These are phyloP conservation scores for Saccharomycopsis phalli DNA, from an alignment of 1,139 yeast species.

Conservation along the genomic window DNA sequence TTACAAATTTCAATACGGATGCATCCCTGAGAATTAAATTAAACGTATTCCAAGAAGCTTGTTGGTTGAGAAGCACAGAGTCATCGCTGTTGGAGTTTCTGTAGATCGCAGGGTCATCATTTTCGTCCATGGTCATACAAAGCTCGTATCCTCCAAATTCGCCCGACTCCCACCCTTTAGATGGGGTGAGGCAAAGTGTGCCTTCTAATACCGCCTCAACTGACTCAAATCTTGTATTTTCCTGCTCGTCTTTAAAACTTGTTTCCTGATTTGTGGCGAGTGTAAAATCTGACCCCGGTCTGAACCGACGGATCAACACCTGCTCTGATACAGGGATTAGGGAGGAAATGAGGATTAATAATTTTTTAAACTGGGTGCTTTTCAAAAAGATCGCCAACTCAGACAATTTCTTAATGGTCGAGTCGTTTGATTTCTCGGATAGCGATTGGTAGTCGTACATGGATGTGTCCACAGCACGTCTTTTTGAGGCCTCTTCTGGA, in stretches of 20 bases:
- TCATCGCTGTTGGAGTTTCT: slow-evolving; percentile 45
- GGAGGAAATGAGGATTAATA: slow-evolving; percentile 60
- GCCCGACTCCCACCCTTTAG: slow-evolving; percentile 76
- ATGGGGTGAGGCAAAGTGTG: slow-evolving; percentile 70
- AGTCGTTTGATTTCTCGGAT: slow-evolving; percentile 22
- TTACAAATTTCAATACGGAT: slow-evolving; percentile 78
- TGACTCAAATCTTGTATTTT: slow-evolving; percentile 6
- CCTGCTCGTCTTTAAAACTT: slow-evolving; percentile 24
- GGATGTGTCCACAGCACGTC: not conserved
- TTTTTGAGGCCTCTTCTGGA: slow-evolving; percentile 23
- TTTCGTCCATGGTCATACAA: slow-evolving; percentile 61
- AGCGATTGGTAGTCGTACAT: not conserved
- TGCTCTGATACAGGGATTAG: slow-evolving; percentile 58
- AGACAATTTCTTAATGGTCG: slow-evolving; percentile 31
- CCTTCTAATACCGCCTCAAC: slow-evolving; percentile 39
- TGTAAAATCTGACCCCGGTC: slow-evolving; percentile 93
- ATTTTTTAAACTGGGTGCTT: slow-evolving; percentile 57
- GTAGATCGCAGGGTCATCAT: slow-evolving; percentile 42
- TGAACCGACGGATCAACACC: slow-evolving; percentile 68
- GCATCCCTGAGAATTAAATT: slow-evolving; percentile 76
- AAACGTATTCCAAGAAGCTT: slow-evolving; percentile 78
- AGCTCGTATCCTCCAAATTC: slow-evolving; percentile 92
- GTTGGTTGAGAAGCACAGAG: slow-evolving; percentile 69
- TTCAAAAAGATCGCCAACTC: slow-evolving; percentile 52
- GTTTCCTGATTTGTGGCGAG: slow-evolving; percentile 55